Conservation (phyloP, 1,139 yeast genomes). For the Debaryomyces robertsiae region DNA sequence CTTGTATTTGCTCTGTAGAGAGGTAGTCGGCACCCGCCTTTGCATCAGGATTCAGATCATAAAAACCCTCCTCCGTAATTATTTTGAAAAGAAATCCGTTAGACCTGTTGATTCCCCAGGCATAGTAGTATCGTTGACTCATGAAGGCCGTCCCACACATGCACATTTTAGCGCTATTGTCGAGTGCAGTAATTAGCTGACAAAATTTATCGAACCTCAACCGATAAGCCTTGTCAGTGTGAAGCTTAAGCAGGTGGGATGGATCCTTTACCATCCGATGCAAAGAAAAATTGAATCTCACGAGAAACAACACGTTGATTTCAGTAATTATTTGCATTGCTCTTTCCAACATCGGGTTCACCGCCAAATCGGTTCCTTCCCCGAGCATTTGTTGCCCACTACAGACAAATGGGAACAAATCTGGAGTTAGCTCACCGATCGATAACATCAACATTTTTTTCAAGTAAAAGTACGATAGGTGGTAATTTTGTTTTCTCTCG, state of each 20-base stretch:
- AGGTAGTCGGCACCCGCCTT: constrained; percentile 2
- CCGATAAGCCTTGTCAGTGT: not conserved
- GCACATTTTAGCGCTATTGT: constrained; percentile 14
- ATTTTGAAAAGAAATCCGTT: constrained; percentile 26
- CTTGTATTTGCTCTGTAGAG: constrained; percentile 4
- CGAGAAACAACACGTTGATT: constrained; percentile 25
- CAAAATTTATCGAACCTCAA: constrained; percentile 3
- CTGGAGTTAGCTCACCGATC: constrained; percentile 30
- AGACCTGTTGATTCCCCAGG: constrained; percentile 44
- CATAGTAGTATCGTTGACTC: constrained; percentile 49
- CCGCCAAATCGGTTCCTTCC: constrained; percentile 28
- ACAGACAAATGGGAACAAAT: constrained; percentile 14
- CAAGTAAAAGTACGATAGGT: constrained; percentile 30
- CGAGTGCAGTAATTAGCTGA: constrained; percentile 10
- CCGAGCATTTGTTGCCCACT: constrained; percentile 21
- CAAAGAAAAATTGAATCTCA: constrained; percentile 17
- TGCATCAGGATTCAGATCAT: constrained; percentile 11
- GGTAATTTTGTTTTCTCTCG: constrained; percentile 26
- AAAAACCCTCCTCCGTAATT: constrained; percentile 23
- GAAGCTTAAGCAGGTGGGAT: not conserved
- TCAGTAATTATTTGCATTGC: constrained; percentile 29
- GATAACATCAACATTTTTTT: constrained; percentile 29
- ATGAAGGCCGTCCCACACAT: constrained; percentile 20
- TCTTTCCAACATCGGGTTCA: constrained; percentile 30
- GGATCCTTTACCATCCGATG: constrained; percentile 4